Conservation (phyloP, 139 green algal species). For the Closterium sp. region DNA sequence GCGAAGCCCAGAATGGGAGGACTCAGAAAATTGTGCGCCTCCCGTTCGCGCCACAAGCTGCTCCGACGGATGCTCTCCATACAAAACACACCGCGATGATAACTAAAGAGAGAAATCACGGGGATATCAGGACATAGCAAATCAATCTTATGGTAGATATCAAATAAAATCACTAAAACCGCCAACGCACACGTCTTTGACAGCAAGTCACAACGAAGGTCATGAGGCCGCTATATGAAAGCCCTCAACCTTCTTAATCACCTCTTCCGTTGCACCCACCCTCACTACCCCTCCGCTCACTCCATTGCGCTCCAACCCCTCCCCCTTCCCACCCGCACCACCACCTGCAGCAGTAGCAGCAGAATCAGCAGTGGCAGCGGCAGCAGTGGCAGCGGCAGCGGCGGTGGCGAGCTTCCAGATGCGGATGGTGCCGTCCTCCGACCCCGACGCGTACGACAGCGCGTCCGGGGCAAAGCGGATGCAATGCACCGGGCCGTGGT, state of each 20-base stretch:
- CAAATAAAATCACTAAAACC: neutral
- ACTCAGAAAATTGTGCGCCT: too few species aligned
- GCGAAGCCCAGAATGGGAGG: too few species aligned
- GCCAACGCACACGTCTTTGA: neutral
- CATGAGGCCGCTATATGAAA: constrained; percentile 8
- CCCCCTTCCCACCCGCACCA: neutral
- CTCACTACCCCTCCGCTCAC: neutral
- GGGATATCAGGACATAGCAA: too few species aligned
- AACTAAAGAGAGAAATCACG: too few species aligned
- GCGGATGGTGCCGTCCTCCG: constrained; percentile 94
- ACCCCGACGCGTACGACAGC: constrained; percentile 85
- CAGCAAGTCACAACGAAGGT: neutral
- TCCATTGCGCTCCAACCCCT: neutral
- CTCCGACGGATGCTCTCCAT: too few species aligned
- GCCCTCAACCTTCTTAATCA: constrained; percentile 14
- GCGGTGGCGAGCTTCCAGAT: constrained; percentile 68
- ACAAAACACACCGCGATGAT: too few species aligned
- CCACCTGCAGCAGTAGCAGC: neutral
- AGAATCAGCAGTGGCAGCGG: neutral
- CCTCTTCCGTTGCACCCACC: neutral
- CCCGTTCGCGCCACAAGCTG: too few species aligned
- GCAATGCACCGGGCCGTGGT: constrained; percentile 95
- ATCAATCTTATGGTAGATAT: too few species aligned
- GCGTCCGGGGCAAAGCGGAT: constrained; percentile 89
- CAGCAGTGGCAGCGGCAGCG: neutral